A percentile compares a stretch with the other conserved stretches of the same genome.
These are phyloP conservation scores for Corniculantispora saksenae DNA, from an alignment of 2,329 filamentous ascomycete genomes.

Conservation along the genomic window DNA sequence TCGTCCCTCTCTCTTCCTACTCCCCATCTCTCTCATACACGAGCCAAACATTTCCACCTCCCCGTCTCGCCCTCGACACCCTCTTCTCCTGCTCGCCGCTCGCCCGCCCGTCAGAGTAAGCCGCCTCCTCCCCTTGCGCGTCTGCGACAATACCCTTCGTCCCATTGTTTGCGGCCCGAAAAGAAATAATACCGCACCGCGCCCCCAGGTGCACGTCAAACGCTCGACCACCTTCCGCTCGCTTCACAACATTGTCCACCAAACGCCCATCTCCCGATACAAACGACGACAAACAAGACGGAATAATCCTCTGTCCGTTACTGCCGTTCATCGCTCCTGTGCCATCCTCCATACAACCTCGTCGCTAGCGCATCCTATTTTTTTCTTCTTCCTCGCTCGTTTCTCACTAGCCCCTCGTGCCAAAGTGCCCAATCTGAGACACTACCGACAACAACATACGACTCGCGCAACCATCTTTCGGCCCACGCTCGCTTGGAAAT, in stretches of 20 bases:
- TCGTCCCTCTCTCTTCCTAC: background rate
- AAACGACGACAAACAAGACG: background rate
- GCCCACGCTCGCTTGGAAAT: background rate
- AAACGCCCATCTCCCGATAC: background rate
- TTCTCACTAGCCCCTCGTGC: conserved; percentile 1
- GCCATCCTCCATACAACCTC: background rate
- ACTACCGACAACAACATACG: conserved; percentile 14
- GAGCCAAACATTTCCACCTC: background rate
- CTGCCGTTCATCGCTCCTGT: background rate
- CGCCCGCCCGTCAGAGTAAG: background rate
- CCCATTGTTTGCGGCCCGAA: conserved; percentile 5
- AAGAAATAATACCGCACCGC: conserved; percentile 10
- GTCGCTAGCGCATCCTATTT: background rate
- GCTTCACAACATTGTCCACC: background rate
- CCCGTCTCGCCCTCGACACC: background rate
- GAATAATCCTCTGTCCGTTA: too few species aligned
- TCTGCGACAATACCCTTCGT: background rate
- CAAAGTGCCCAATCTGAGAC: conserved; percentile 13
- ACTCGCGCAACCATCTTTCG: conserved; percentile 3
- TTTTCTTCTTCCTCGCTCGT: background rate
- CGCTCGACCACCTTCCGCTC: background rate
- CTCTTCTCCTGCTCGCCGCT: background rate
- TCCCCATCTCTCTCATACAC: background rate
- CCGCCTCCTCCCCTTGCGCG: background rate
- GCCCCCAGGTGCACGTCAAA: background rate